Conservation (phyloP, 140 eudicot genomes). For the Bidens hawaiensis region DNA sequence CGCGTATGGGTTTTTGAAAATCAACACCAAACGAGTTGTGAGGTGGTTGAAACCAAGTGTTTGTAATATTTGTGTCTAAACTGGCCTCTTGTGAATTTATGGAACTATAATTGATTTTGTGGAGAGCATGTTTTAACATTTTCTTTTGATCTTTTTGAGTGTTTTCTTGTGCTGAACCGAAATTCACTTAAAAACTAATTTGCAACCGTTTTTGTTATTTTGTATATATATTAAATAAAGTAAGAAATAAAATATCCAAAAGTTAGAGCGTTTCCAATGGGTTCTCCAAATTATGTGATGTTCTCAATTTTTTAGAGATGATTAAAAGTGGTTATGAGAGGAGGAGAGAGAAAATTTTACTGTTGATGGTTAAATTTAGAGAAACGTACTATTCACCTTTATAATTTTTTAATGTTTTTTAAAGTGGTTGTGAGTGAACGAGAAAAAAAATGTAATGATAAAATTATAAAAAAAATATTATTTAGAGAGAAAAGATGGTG, state of each 20-base stretch:
- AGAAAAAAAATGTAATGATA: no score
- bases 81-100: conserved; percentile 22
- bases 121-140: not conserved
- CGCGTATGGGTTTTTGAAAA: not conserved
- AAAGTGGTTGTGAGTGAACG: no score
- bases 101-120: conserved; percentile 15
- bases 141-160: not conserved
- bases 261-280: no score
- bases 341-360: no score
- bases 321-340: no score
- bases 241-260: not conserved
- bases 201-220: not conserved
- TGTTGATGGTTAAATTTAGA: no score
- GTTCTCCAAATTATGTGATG: no score
- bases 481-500: no score
- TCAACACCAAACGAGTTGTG: not conserved
- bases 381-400: no score
- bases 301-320: no score
- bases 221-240: not conserved
- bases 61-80: conserved; percentile 4
- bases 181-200: not conserved
- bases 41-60: not conserved
- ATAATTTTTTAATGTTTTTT: no score
- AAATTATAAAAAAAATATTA: no score
- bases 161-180: not conserved